Evolutionary conservation across 202 grass and related monocot genomes (phyloP).

Genomic region (Schoenoplectus tabernaemontani): DNA sequence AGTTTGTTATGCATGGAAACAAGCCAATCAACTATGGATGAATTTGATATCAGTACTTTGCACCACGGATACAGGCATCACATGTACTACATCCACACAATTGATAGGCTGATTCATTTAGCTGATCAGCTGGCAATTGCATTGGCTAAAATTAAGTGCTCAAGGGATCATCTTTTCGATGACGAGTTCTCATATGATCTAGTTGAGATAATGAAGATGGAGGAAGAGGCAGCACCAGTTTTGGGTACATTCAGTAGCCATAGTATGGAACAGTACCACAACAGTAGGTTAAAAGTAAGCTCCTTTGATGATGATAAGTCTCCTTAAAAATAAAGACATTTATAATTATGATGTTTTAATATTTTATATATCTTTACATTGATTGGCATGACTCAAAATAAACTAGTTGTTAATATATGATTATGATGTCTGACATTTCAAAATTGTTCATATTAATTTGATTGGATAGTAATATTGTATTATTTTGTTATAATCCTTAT

Average conservation of each 20-base stretch:
- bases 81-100: not conserved
- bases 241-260: not conserved
- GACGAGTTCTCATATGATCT: not conserved
- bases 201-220: not conserved
- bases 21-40: not conserved
- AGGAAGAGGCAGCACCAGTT: not conserved
- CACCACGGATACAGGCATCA: not conserved
- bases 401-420: not conserved
- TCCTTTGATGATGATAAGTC: not conserved
- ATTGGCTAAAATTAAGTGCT: not conserved
- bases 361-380: not conserved
- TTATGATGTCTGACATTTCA: not conserved
- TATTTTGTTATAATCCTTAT: not conserved
- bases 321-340: not conserved
- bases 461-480: too few relatives aligned
- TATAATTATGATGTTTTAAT: not conserved
- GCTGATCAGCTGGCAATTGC: not conserved
- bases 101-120: not conserved
- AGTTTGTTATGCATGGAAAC: not conserved
- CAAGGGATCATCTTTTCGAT: not conserved
- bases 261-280: not conserved
- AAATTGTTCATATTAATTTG: too few relatives aligned
- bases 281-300: not conserved
- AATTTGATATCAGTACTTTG: not conserved
- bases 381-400: not conserved